A percentile compares a stretch with the other conserved stretches of the same genome.
Evolutionary conservation across 192 early-diverging fungal genomes (phyloP).

Genomic region (Backusella tarrabulga): DNA sequence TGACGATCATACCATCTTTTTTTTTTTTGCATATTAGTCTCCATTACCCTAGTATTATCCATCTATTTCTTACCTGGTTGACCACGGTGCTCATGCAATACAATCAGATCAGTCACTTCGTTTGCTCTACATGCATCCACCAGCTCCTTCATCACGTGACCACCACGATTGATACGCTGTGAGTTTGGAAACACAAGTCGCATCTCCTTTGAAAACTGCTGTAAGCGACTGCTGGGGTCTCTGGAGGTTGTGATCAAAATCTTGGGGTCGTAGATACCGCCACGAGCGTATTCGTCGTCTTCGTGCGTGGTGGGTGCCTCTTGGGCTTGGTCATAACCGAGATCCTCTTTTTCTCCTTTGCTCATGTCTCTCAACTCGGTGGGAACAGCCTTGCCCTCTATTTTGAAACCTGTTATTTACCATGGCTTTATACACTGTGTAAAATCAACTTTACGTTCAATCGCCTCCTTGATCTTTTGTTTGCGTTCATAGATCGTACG

Average conservation of each 20-base stretch:
- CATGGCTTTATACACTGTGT: no score
- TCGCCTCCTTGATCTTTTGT: slow-evolving; percentile 89
- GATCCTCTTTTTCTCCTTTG: slow-evolving; percentile 67
- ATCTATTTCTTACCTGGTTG: slow-evolving; percentile 66
- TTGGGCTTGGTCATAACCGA: slow-evolving; percentile 90
- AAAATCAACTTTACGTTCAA: slow-evolving; percentile 55
- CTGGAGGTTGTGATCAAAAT: slow-evolving; percentile 95
- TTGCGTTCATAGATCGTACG: slow-evolving; percentile 90
- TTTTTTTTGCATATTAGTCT: slow-evolving; percentile 1
- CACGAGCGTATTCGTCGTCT: slow-evolving; percentile 96
- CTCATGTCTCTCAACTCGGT: slow-evolving; percentile 84
- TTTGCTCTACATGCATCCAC: slow-evolving; percentile 93
- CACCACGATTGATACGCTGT: slow-evolving; percentile 96
- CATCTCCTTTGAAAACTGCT: slow-evolving; percentile 98
- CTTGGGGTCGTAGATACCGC: slow-evolving; percentile 93
- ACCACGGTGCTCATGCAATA: slow-evolving; percentile 93
- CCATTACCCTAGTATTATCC: background rate
- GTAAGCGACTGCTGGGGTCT: slow-evolving; percentile 88
- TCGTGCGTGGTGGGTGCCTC: slow-evolving; percentile 71
- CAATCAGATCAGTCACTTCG: slow-evolving; percentile 94
- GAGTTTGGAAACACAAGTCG: slow-evolving; percentile 93
- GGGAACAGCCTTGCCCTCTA: slow-evolving; percentile 79
- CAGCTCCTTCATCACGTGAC: slow-evolving; percentile 93
- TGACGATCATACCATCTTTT: slow-evolving; percentile 87
- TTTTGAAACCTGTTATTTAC: no score